phyloP scores from a whole-genome alignment of 306 rosid species.

The Malus orientalis region DNA sequence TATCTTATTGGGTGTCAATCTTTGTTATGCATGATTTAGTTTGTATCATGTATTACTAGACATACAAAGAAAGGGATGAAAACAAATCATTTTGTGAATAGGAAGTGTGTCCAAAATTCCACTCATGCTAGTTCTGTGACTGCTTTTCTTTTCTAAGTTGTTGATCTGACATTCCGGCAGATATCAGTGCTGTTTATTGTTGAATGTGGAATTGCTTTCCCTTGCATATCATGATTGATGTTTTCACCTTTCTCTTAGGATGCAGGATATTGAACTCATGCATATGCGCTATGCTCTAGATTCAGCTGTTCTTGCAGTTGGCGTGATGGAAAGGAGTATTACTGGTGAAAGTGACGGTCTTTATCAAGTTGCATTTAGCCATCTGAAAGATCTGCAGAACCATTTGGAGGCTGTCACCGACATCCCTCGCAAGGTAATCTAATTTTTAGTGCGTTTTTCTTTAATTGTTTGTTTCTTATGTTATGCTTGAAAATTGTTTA shows the following conservation, averaged over 20 bases:
- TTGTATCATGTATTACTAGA: neutral
- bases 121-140: neutral
- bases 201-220: neutral
- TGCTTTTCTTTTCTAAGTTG: neutral
- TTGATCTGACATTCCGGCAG: neutral
- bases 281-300: conserved; percentile 96
- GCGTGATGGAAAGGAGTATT: conserved; percentile 60
- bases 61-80: neutral
- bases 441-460: conserved; percentile 3
- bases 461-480: too few species aligned
- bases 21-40: neutral
- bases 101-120: neutral
- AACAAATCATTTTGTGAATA: neutral
- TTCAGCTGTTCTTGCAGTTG: conserved; percentile 79
- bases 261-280: conserved; percentile 93
- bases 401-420: conserved; percentile 82
- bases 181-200: neutral
- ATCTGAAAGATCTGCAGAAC: conserved; percentile 70
- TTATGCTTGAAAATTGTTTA: too few species aligned
- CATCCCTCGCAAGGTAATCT: conserved; percentile 78
- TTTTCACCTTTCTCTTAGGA: conserved; percentile 38
- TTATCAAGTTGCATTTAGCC: conserved; percentile 47
- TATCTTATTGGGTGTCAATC: neutral
- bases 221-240: conserved; percentile 3
- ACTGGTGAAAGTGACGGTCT: conserved; percentile 41